phyloP scores from a whole-genome alignment of 164 flowering plant genomes.

The Dillenia turbinata region DNA sequence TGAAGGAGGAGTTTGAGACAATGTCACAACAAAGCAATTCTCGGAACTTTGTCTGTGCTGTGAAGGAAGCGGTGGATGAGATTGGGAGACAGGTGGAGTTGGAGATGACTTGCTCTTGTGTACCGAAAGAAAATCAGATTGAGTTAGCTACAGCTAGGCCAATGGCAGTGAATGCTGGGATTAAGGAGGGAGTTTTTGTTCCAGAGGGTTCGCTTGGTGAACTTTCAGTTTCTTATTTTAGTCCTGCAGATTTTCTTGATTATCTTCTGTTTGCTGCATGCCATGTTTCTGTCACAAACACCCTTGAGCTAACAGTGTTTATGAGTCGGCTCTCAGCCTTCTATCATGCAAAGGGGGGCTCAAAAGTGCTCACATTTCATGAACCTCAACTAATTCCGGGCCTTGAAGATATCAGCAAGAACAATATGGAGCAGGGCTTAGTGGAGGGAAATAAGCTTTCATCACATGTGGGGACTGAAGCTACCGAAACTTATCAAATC shows the following conservation, averaged over 20 bases:
- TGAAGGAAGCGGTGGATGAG: constrained; percentile 45
- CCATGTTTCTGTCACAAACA: constrained; percentile 18
- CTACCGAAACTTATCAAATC: constrained; percentile 7
- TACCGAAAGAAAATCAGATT: constrained; percentile 14
- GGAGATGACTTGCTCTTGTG: constrained; percentile 54
- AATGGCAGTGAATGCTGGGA: constrained; percentile 20
- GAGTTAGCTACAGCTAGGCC: constrained; percentile 20
- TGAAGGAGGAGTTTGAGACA: constrained; percentile 44
- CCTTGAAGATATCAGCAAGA: constrained; percentile 23
- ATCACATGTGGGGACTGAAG: constrained; percentile 11
- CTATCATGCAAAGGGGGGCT: constrained; percentile 37
- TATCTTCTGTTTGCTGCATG: constrained; percentile 37
- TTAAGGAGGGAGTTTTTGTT: constrained; percentile 23
- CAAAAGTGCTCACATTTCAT: constrained; percentile 35
- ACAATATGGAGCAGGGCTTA: constrained; percentile 5
- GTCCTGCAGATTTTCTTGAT: constrained; percentile 35
- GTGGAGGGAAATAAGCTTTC: constrained; percentile 35
- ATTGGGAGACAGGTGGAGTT: constrained; percentile 45
- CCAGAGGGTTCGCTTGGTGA: constrained; percentile 24
- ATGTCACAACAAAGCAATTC: constrained; percentile 47
- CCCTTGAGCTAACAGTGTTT: constrained; percentile 43
- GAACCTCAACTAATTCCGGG: constrained; percentile 25
- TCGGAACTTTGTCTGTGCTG: constrained; percentile 43
- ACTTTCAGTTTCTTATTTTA: constrained; percentile 27
- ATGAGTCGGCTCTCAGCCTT: constrained; percentile 47